phyloP scores from a whole-genome alignment of 106 monocot genomes.

The Amphibolis antarctica region DNA sequence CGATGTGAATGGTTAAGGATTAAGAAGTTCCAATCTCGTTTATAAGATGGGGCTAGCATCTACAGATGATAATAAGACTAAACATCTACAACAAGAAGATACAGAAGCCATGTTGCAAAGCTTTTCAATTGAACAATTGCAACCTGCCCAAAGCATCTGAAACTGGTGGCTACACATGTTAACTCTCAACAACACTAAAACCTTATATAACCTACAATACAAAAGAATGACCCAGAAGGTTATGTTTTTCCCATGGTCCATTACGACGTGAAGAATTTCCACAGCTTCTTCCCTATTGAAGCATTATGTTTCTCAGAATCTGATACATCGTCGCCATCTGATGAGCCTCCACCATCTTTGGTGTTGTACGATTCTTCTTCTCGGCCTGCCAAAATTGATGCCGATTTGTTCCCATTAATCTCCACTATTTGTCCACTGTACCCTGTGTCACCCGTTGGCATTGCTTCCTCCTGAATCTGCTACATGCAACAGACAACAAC shows the following conservation, averaged over 20 bases:
- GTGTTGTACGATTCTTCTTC: not conserved
- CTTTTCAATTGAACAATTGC: not conserved
- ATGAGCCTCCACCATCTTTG: conserved; percentile 4
- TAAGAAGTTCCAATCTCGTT: no score
- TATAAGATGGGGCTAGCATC: no score
- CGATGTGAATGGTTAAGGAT: no score
- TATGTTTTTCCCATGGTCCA: not conserved
- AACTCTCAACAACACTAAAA: not conserved
- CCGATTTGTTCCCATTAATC: conserved; percentile 1
- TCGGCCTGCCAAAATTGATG: conserved; percentile 8
- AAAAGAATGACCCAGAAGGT: not conserved
- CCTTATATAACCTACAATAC: not conserved
- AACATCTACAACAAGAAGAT: not conserved
- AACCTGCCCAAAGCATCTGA: not conserved
- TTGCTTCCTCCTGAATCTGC: not conserved
- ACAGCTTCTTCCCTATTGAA: conserved; percentile 14
- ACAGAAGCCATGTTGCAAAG: not conserved
- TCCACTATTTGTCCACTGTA: conserved; percentile 7
- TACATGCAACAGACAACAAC: not conserved
- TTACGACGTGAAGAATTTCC: conserved; percentile 29
- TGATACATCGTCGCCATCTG: conserved; percentile 1
- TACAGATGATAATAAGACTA: no score
- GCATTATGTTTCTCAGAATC: conserved; percentile 17
- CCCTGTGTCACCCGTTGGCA: not conserved
- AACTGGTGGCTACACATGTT: no score